Conservation (phyloP, 202 grass and related monocot genomes). For the Hordeum pubiflorum region DNA sequence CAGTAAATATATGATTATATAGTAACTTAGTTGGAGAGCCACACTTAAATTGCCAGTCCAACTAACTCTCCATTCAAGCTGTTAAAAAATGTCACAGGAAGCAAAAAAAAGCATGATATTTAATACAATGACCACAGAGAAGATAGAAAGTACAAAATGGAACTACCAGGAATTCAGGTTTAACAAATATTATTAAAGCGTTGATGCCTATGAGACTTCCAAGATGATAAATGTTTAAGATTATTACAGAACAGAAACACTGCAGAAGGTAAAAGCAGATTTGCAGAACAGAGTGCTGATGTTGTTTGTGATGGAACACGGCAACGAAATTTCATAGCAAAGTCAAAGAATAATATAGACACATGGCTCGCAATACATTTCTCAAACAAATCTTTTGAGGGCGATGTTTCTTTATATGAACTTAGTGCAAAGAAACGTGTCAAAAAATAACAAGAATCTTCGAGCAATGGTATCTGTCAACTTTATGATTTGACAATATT, state of each 20-base stretch:
- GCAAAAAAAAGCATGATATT: neutral
- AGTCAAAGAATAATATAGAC: conserved; percentile 1
- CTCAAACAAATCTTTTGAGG: neutral
- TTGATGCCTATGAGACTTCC: neutral
- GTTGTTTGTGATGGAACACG: neutral
- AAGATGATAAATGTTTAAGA: neutral
- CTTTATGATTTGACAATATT: neutral
- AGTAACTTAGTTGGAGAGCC: conserved; percentile 8
- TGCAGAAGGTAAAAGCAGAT: conserved; percentile 4
- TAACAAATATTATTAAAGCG: neutral
- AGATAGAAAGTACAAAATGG: neutral
- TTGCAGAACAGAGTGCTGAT: conserved; percentile 4
- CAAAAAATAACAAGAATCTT: neutral
- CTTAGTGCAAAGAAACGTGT: neutral
- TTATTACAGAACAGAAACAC: neutral
- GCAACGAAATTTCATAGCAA: neutral
- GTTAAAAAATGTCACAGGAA: neutral
- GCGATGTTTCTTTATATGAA: neutral
- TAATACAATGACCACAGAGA: neutral
- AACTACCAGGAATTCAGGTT: neutral
- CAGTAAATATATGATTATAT: neutral
- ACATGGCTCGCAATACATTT: neutral
- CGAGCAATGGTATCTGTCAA: neutral
- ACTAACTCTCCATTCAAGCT: neutral
- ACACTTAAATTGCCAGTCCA: conserved; percentile 1